Evolutionary conservation across 2,329 filamentous ascomycete genomes (phyloP).

Genomic region (Phyllosticta citrichinensis): DNA sequence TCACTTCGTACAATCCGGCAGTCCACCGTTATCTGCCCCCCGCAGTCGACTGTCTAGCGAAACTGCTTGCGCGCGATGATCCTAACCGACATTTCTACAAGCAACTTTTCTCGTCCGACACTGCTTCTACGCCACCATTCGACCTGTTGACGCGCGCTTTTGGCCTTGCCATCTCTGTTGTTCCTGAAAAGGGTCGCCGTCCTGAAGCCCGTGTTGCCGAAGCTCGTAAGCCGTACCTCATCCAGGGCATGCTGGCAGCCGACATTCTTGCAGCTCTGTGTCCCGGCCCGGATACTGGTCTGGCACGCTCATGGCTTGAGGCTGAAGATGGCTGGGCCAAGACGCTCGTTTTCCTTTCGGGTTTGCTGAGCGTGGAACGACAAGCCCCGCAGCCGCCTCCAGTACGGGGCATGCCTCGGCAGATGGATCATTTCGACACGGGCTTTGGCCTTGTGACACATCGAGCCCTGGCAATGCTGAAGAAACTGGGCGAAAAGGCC

Average conservation of each 20-base stretch:
- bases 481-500: slow-evolving; percentile 36
- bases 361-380: slow-evolving; percentile 42
- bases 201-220: slow-evolving; percentile 60
- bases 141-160: slow-evolving; percentile 83
- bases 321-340: slow-evolving; percentile 76
- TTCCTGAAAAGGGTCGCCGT: slow-evolving; percentile 62
- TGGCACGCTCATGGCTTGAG: slow-evolving; percentile 72
- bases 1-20: slow-evolving; percentile 69
- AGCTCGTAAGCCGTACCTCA: slow-evolving; percentile 74
- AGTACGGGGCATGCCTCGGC: slow-evolving; percentile 14
- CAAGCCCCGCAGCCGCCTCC: slow-evolving; percentile 13
- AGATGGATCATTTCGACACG: slow-evolving; percentile 24
- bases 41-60: slow-evolving; percentile 82
- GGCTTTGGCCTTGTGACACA: slow-evolving; percentile 33
- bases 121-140: slow-evolving; percentile 51
- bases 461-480: slow-evolving; percentile 37
- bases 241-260: slow-evolving; percentile 83
- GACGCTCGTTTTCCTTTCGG: slow-evolving; percentile 66
- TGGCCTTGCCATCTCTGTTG: slow-evolving; percentile 70
- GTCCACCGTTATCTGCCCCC: slow-evolving; percentile 81
- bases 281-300: slow-evolving; percentile 57
- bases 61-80: slow-evolving; percentile 84
- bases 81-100: slow-evolving; percentile 83
- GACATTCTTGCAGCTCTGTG: slow-evolving; percentile 75
- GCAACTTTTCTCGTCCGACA: slow-evolving; percentile 67